These are phyloP conservation scores for Candida maltosa DNA, from an alignment of 805 yeast species.

Conservation along the genomic window DNA sequence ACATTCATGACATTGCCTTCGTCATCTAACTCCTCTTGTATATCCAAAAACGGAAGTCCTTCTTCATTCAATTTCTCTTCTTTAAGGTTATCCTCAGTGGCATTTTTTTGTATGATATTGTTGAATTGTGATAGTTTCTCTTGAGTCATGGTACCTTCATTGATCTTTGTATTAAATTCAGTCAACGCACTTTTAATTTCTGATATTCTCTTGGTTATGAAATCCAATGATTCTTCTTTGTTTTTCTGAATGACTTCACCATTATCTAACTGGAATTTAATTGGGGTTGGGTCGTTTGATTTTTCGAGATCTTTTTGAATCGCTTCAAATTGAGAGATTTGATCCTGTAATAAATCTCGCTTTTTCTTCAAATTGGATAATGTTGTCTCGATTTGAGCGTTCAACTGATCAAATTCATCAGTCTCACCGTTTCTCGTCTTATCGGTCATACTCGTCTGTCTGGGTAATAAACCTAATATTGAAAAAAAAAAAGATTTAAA, in stretches of 20 bases:
- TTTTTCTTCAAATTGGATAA: constrained; percentile 4
- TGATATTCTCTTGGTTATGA: constrained; percentile 22
- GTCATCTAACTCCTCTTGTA: constrained; percentile 75
- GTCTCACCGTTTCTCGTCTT: too few relatives aligned
- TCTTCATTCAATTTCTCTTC: constrained; percentile 32
- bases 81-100: constrained; percentile 6
- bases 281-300: constrained; percentile 1
- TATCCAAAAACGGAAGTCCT: constrained; percentile 72
- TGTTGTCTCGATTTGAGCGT: constrained; percentile 2
- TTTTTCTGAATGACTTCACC: constrained; percentile 38
- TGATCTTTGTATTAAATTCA: constrained; percentile 36
- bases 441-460: too few relatives aligned
- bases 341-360: not conserved
- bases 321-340: constrained; percentile 3
- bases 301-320: constrained; percentile 2
- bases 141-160: constrained; percentile 33
- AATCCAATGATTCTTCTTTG: constrained; percentile 23
- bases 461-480: too few relatives aligned
- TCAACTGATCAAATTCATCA: constrained; percentile 3
- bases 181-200: constrained; percentile 33
- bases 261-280: constrained; percentile 34
- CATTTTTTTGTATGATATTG: constrained; percentile 6
- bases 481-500: too few relatives aligned
- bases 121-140: constrained; percentile 20
- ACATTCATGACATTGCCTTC: constrained; percentile 61